Conservation (phyloP, 345 rosid genomes). For the Xanthoceras sorbifolium region DNA sequence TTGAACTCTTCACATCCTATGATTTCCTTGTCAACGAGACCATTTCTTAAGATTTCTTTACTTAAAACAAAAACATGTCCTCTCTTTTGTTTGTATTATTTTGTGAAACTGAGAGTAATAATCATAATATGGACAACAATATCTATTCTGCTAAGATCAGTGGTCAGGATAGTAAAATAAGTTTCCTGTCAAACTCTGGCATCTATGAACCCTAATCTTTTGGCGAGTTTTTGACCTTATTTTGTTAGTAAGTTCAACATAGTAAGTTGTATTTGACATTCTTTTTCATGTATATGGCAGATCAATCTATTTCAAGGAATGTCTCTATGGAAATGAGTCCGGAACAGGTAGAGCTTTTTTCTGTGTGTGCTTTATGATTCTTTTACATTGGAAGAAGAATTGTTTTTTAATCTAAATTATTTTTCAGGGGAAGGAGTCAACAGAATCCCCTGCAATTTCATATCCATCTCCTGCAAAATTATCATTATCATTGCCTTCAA, state of each 20-base stretch:
- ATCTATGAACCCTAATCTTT: background rate
- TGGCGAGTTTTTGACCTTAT: background rate
- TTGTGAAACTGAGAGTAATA: background rate
- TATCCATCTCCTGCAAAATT: slow-evolving; percentile 54
- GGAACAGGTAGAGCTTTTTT: slow-evolving; percentile 61
- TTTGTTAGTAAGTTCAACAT: slow-evolving; percentile 5
- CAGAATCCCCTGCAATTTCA: slow-evolving; percentile 51
- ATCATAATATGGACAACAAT: background rate
- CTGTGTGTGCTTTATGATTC: background rate
- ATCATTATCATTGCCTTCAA: slow-evolving; percentile 66
- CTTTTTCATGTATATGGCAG: slow-evolving; percentile 41
- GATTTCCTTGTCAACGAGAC: background rate
- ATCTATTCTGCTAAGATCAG: background rate
- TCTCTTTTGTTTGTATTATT: background rate
- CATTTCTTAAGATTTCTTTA: background rate
- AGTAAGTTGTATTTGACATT: slow-evolving; percentile 12
- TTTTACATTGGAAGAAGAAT: slow-evolving; percentile 3
- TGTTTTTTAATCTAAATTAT: slow-evolving; percentile 16
- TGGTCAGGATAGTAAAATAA: background rate
- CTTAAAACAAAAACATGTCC: no score
- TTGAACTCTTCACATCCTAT: background rate
- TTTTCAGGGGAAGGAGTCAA: slow-evolving; percentile 52
- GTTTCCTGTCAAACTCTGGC: background rate
- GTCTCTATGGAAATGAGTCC: slow-evolving; percentile 57
- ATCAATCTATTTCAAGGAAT: slow-evolving; percentile 63